Conservation (phyloP, 2,329 filamentous ascomycete genomes). For the Colletotrichum sojae region DNA sequence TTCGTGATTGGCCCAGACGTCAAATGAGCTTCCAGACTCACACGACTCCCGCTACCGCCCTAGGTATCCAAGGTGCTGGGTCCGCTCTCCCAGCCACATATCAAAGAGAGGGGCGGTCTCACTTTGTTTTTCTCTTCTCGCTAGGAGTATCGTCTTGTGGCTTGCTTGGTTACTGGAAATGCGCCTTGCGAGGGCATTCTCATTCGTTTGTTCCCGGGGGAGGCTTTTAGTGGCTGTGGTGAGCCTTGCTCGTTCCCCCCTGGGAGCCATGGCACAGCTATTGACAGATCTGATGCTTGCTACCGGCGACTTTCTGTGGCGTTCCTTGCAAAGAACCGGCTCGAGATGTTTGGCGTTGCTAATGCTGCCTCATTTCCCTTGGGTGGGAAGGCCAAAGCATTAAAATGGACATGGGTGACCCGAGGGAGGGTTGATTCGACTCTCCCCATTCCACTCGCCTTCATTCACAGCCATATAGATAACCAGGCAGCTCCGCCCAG, state of each 20-base stretch:
- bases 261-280: neutral
- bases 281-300: neutral
- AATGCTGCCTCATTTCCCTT: neutral
- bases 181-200: neutral
- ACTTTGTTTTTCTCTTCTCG: no score
- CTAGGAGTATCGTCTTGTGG: no score
- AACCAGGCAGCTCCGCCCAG: neutral
- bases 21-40: neutral
- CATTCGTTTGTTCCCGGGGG: neutral
- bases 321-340: neutral
- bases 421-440: neutral
- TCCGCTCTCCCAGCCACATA: neutral
- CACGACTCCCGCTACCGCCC: neutral
- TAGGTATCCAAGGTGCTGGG: neutral
- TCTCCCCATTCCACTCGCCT: neutral
- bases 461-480: neutral
- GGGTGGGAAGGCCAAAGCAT: neutral
- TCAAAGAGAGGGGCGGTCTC: neutral
- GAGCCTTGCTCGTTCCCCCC: neutral
- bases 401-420: neutral
- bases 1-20: neutral
- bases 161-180: neutral
- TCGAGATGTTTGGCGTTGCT: neutral
- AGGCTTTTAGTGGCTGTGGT: neutral
- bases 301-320: neutral